Evolutionary conservation across 2,329 filamentous ascomycete species (phyloP).

Genomic region (Aureobasidium sp.): DNA sequence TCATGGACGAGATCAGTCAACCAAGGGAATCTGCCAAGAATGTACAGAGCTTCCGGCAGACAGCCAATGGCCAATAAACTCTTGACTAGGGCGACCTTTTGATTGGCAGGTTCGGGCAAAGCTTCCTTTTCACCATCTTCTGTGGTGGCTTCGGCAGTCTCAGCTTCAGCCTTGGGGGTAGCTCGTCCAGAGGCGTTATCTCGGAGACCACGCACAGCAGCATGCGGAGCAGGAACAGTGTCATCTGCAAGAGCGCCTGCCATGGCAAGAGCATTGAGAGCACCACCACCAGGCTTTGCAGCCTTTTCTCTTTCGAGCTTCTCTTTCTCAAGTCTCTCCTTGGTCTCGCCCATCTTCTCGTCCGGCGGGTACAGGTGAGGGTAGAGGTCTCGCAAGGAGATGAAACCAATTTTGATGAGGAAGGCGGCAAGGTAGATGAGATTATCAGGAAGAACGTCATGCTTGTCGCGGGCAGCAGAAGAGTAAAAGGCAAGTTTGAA

Average conservation of each 20-base stretch:
- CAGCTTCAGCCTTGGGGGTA: slow-evolving; percentile 34
- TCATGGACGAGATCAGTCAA: slow-evolving; percentile 78
- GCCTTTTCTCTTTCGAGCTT: slow-evolving; percentile 70
- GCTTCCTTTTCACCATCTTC: slow-evolving; percentile 35
- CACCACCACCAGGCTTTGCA: slow-evolving; percentile 60
- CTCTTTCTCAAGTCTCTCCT: slow-evolving; percentile 63
- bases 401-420: slow-evolving; percentile 94
- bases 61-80: slow-evolving; percentile 86
- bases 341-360: slow-evolving; percentile 69
- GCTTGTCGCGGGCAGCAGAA: slow-evolving; percentile 64
- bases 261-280: slow-evolving; percentile 75
- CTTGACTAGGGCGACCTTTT: slow-evolving; percentile 78
- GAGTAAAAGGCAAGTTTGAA: slow-evolving; percentile 97
- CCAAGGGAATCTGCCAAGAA: slow-evolving; percentile 89
- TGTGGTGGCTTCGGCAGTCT: slow-evolving; percentile 24
- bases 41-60: slow-evolving; percentile 84
- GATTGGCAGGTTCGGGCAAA: slow-evolving; percentile 68
- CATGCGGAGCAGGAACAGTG: slow-evolving; percentile 43
- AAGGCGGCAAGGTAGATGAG: slow-evolving; percentile 86
- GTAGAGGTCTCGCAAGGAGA: slow-evolving; percentile 85
- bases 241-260: slow-evolving; percentile 86
- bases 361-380: slow-evolving; percentile 85
- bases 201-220: slow-evolving; percentile 27
- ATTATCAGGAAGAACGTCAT: slow-evolving; percentile 80
- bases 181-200: slow-evolving; percentile 40